Base-by-base conservation (phyloP, 108 stramenopile genomes). In the Pseudonitzschia delicatissima region DNA sequence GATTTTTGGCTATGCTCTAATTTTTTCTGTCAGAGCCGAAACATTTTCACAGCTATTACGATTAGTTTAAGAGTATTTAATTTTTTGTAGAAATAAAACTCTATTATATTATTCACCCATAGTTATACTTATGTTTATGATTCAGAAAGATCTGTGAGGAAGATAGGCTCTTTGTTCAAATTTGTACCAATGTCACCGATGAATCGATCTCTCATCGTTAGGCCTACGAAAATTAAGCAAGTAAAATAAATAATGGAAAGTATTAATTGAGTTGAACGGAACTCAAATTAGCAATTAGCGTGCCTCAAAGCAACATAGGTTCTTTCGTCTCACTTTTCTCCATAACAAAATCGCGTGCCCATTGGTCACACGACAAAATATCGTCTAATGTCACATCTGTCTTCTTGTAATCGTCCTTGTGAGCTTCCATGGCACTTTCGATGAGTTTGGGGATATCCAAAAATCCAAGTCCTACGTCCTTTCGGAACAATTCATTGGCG, bases 401-500 rank as follows among this genome's bases (percentile, higher is more conserved):
- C 1, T 64, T 75, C 62, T 89, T 95, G 51, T 87, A 84, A 58
- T 96, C 94, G 5, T 84, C 86, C 86, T 93, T 97, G 76, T 96
- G 95, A 21, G 86, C 92, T 64, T 97, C 94, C 97, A 97, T 97
- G 28, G 93, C 92, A 29, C 79, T 75, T 75, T 96, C 95, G 58
- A 96, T 89, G 50, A 96, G 82, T 59, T 83, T 85, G 0, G 95
- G 94, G 78, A 97, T 96, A 67, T 95, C 94, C 73, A 95, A 73
- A 62, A 93, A 96, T 49, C 93, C 91, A 21, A 91, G 69, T n/a
- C 86, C 90, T 39, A 93, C 76, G 66, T 95, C 94, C 34, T 79
- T 78, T 18, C 97, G 84, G 80, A 96, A 98, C 77, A 91, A 87
- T 81, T 98, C 97, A 67, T 98, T 98, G 26, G 96, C 97, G 9